Conservation (phyloP, 2,329 filamentous ascomycete genomes). For the Chaetomiaceae sp. region DNA sequence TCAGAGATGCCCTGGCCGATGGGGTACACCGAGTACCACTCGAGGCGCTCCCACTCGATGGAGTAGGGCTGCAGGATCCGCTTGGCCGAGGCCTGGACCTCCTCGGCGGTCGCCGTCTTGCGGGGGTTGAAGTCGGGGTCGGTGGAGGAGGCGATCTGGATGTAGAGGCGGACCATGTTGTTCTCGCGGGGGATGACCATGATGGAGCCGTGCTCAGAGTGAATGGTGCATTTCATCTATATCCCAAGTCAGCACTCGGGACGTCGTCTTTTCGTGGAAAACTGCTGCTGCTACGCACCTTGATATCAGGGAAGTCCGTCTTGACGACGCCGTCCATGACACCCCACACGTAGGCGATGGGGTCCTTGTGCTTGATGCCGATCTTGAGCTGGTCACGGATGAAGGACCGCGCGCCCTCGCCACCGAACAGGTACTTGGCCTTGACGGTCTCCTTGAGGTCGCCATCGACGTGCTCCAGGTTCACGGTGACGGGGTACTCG, state of each 20-base stretch:
- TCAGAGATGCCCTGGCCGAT: conserved; percentile 71
- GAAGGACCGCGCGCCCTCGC: conserved; percentile 64
- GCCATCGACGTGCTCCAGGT: conserved; percentile 71
- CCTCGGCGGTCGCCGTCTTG: conserved; percentile 56
- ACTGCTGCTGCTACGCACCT: conserved; percentile 39
- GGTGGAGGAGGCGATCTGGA: conserved; percentile 60
- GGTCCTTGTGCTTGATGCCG: conserved; percentile 65
- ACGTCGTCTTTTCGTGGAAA: no score
- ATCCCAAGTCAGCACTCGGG: conserved; percentile 39
- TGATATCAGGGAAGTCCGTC: conserved; percentile 73
- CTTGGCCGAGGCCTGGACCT: conserved; percentile 62
- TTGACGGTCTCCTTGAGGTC: conserved; percentile 60
- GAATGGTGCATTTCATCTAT: conserved; percentile 70
- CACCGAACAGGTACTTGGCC: conserved; percentile 67
- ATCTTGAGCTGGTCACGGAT: conserved; percentile 63
- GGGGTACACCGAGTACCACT: conserved; percentile 74
- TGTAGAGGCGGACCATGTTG: conserved; percentile 64
- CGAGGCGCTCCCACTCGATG: conserved; percentile 62
- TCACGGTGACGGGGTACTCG: conserved; percentile 75
- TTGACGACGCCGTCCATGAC: conserved; percentile 70
- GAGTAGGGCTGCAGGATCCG: conserved; percentile 61
- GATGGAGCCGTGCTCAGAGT: conserved; percentile 68
- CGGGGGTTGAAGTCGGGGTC: conserved; percentile 58
- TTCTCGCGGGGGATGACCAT: conserved; percentile 74
- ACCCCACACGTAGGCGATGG: conserved; percentile 68